Evolutionary conservation across 306 rosid genomes (phyloP).

Genomic region (Trifolium subterraneum): DNA sequence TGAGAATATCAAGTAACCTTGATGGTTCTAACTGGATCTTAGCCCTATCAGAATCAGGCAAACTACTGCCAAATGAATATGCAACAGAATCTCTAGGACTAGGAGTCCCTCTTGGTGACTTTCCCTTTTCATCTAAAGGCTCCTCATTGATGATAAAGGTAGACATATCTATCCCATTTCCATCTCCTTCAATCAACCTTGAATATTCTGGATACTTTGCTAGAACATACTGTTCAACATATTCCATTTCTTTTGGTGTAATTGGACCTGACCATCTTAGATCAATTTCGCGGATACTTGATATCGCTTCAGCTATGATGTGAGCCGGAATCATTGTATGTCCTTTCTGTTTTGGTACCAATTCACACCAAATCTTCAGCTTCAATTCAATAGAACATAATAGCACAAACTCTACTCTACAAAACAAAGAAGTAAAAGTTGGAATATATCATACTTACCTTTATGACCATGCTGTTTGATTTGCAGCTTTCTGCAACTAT

Average conservation of each 20-base stretch:
- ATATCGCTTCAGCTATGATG: constrained; percentile 80
- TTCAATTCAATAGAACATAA: constrained; percentile 17
- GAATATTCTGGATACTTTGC: constrained; percentile 87
- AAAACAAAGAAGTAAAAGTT: background rate
- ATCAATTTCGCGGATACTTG: constrained; percentile 71
- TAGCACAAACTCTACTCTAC: background rate
- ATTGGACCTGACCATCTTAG: constrained; percentile 93
- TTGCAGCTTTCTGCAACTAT: constrained; percentile 60
- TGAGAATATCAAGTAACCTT: constrained; percentile 78
- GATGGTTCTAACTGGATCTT: constrained; percentile 73
- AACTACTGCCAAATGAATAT: constrained; percentile 59
- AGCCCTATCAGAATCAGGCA: constrained; percentile 70
- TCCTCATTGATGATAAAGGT: constrained; percentile 70
- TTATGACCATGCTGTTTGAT: constrained; percentile 81
- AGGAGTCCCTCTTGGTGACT: constrained; percentile 60
- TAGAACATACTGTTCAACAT: constrained; percentile 79
- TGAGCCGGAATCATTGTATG: constrained; percentile 68
- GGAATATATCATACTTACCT: constrained; percentile 54
- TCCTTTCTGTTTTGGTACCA: constrained; percentile 55
- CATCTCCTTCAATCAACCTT: constrained; percentile 59
- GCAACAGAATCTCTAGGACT: constrained; percentile 62
- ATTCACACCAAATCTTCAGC: constrained; percentile 24
- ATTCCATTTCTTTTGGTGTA: constrained; percentile 80
- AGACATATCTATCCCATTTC: constrained; percentile 60
- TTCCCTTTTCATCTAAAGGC: constrained; percentile 63